phyloP scores from a whole-genome alignment of 345 rosid genomes.

The Pugionium cornutum region DNA sequence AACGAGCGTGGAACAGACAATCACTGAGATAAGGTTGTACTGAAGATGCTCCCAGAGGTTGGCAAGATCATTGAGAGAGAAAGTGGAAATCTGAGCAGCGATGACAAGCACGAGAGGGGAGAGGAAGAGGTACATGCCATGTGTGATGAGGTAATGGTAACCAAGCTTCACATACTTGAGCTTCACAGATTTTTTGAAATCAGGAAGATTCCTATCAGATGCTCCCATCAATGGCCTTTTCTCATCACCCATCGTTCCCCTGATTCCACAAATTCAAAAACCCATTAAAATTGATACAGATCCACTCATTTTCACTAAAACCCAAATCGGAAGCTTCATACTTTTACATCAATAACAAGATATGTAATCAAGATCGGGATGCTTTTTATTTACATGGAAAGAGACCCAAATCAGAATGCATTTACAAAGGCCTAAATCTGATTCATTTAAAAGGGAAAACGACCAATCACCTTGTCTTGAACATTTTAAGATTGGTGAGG shows the following conservation, averaged over 20 bases:
- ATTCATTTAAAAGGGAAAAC: not conserved
- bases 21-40: slow-evolving; percentile 50
- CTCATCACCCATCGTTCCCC: slow-evolving; percentile 41
- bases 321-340: not conserved
- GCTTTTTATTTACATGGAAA: not conserved
- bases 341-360: not conserved
- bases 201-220: slow-evolving; percentile 52
- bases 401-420: slow-evolving; percentile 7
- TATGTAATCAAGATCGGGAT: slow-evolving; percentile 1
- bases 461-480: not conserved
- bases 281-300: not conserved
- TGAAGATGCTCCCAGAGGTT: slow-evolving; percentile 54
- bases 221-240: slow-evolving; percentile 42
- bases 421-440: slow-evolving; percentile 10
- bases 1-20: slow-evolving; percentile 49
- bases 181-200: slow-evolving; percentile 64
- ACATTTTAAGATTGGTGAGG: not conserved
- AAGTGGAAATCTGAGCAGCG: slow-evolving; percentile 47
- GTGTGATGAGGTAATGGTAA: slow-evolving; percentile 65
- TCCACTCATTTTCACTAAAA: not conserved
- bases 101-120: slow-evolving; percentile 51
- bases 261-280: slow-evolving; percentile 6
- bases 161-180: slow-evolving; percentile 73
- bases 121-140: slow-evolving; percentile 63
- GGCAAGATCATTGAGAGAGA: slow-evolving; percentile 43